Base-by-base conservation (phyloP, 192 early-diverging fungal genomes). In the Cladochytrium replicatum region DNA sequence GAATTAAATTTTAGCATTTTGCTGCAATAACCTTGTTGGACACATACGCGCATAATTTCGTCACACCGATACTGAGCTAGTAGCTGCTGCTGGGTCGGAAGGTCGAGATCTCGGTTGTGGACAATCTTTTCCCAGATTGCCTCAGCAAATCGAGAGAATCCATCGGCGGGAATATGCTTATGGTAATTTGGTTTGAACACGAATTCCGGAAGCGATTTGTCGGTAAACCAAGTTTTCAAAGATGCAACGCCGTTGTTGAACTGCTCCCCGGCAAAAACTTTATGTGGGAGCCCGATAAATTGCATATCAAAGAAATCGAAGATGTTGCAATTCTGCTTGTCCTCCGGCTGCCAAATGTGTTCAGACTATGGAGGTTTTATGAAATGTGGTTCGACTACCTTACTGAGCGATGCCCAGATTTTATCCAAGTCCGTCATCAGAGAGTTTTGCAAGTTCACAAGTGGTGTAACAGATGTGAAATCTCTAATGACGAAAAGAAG, bases 1-100 rank as follows among this genome's bases (percentile, higher is more conserved):
- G n/a, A n/a, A n/a, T 43, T 25, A 5, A 6, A 4, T 23, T 55
- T 6, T n/a, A n/a, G n/a, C n/a, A n/a, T n/a, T 6, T 51, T 6
- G 13, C 15, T 15, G 1, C 2, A 37, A 38, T 7, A 23, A 21
- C 7, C 23, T 15, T 41, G 6, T 6, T 21, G 13, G 22, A 24
- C 15, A 57, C 46, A 52, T 61, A 72, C 74, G 6, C 64, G 77
- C 24, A 86, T 79, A 61, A 99, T 97, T 64, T 99, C 96, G 45
- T 99, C 96, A 61, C 96, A 99, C 40, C 96, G 84, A 65, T 88
- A 97, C 72, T 97, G 92, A 24, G 96, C 96, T 41, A 99, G 75
- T 39, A 99, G 63, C 63, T 97, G 88, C 70, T 96, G 94, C 60
- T 99, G 96, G 3, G 93, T 96, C 3, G 96, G 96, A 29, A 99